Base-by-base conservation (phyloP, 2,329 filamentous ascomycete genomes). In the Ophiostoma ulmi region DNA sequence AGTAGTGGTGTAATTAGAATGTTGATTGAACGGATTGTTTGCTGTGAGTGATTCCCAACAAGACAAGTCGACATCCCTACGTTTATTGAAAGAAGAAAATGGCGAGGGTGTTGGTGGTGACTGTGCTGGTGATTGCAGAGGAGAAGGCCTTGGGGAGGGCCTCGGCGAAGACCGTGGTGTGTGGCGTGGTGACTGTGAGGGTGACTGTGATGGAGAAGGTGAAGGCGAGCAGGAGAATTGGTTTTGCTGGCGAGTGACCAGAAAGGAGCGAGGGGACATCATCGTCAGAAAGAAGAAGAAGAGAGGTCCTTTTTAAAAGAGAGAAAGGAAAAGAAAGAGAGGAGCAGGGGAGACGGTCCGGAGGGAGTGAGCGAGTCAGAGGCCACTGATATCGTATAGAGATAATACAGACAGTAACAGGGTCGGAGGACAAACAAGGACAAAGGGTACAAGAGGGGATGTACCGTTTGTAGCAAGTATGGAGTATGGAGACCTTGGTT, bases 201-300 rank as follows among this genome's bases (percentile, higher is more conserved):
- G 68, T 22, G 70, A 67, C 14, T 68, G 41, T 39, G 66, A 20
- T 73, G 22, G 74, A 73, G 69, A 69, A 20, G 73, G 75, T 63
- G 73, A 68, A 31, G 76, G 72, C 58, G 76, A 73, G 39, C 77
- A 71, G 61, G 71, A 71, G 41, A 69, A 71, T 61, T 77, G 73
- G 70, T 75, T 76, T 69, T 78, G 78, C 69, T 78, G 78, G 73
- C 77, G 77, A 69, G 78, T 77, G 69, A 79, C 78, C 73, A 81
- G 77, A 76, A 79, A 80, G 64, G 79, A 80, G 69, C 79, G 79
- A 71, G 80, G 78, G 72, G 78, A 79, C 76, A 81, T 79, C 78
- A 81, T 80, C 39, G 66, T 66, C 31, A 41, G 52, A 20, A 14
- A 58, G 26, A 64, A 64, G 26, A 63, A 36, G 26, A 64, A 64